These are phyloP conservation scores for Aspergillus sclerotioniger DNA, from an alignment of 495 filamentous ascomycete species.

Conservation along the genomic window DNA sequence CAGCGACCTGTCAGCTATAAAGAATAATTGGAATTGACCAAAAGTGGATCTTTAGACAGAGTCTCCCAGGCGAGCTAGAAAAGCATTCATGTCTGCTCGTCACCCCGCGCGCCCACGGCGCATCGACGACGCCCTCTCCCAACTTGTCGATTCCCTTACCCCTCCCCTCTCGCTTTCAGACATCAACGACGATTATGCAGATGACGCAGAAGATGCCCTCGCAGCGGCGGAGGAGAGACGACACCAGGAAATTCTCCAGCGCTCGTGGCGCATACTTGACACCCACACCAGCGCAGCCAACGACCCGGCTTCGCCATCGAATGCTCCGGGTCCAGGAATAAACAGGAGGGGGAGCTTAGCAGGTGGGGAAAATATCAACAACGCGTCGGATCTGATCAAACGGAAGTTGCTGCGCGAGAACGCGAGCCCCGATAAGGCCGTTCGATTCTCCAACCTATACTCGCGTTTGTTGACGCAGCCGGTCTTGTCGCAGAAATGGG, in stretches of 20 bases:
- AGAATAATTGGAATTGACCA: neutral
- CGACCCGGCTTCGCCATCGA: slow-evolving; percentile 32
- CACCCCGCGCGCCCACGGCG: slow-evolving; percentile 42
- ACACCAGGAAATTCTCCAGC: slow-evolving; percentile 40
- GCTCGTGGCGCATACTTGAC: slow-evolving; percentile 45
- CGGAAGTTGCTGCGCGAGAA: slow-evolving; percentile 74
- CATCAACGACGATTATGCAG: slow-evolving; percentile 33
- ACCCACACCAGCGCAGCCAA: slow-evolving; percentile 26
- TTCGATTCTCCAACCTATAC: slow-evolving; percentile 85
- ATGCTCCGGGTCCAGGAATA: slow-evolving; percentile 18
- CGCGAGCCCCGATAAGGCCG: slow-evolving; percentile 75
- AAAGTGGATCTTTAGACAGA: neutral
- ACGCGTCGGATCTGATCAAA: slow-evolving; percentile 89
- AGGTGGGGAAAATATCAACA: slow-evolving; percentile 65
- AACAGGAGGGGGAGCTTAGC: slow-evolving; percentile 36
- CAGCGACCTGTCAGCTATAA: neutral
- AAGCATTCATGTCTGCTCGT: slow-evolving; percentile 37
- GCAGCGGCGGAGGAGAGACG: slow-evolving; percentile 44
- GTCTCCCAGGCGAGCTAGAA: neutral
- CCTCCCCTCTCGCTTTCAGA: slow-evolving; percentile 37
- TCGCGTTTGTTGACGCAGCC: slow-evolving; percentile 82
- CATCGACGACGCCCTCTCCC: slow-evolving; percentile 55
- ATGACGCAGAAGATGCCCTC: slow-evolving; percentile 44
- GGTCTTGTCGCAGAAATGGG: slow-evolving; percentile 94
- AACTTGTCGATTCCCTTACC: slow-evolving; percentile 52